Base-by-base conservation (phyloP, 306 rosid genomes). In the Parietaria judaica region DNA sequence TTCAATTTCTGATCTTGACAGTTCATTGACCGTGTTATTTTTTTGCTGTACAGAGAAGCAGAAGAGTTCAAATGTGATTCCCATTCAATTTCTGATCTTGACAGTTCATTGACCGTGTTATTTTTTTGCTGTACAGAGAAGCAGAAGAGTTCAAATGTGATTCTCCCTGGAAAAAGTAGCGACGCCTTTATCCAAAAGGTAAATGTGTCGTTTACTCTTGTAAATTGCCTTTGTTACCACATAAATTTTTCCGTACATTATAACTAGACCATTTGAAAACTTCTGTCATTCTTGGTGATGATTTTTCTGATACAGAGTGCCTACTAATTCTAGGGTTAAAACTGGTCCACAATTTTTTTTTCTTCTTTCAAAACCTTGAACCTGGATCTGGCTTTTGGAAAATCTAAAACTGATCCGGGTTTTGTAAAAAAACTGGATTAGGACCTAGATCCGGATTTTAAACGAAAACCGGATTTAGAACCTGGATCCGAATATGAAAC, bases 131-230 rank as follows among this genome's bases (percentile, higher is more conserved):
- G 76, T 50, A 69, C 89, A 92, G 96, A 84, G 69, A 91, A 88
- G 77, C 67, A 76, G 65, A 75, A 57, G 70, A 45, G 54, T 70
- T 60, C 82, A 48, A 83, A 80, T 65, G 86, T 70, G 7, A 67
- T 67, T 51, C 66, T 68, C 54, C 96, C 62, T 60, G 75, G 70
- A 71, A 88, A 88, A 76, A 79, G 69, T 66, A 85, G 36, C 63
- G 74, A 75, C 53, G 85, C 82, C 69, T 84, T 70, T 73, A 78
- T 88, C 31, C 46, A 66, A 14, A 82, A 92, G 99, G 99, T 88
- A 74, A 72, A 50, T 49, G 53, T 49, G 49, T 69, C 9, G 14
- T 57, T 57, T 34, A 5, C 10, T 14, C 9, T 41, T 41, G 31
- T 64, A 4, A 41, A 49, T 17, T 48, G 38, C 8, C 14, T 17